These are phyloP conservation scores for Hymenoscyphus fructigenus DNA, from an alignment of 2,329 filamentous ascomycete species.

Conservation along the genomic window DNA sequence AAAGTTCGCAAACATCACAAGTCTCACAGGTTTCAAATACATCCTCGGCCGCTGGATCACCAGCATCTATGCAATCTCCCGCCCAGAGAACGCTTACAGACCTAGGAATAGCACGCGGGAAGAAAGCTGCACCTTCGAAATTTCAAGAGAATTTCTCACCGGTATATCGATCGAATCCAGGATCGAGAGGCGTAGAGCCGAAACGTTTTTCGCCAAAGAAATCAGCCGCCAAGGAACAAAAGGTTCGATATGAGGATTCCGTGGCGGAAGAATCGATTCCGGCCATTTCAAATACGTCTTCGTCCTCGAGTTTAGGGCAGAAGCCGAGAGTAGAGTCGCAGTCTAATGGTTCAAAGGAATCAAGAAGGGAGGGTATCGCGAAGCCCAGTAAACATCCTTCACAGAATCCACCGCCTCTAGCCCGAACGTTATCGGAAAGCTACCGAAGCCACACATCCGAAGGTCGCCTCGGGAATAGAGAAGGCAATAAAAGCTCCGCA, in stretches of 20 bases:
- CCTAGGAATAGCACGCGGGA: conserved; percentile 11
- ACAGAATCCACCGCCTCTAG: background rate
- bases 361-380: background rate
- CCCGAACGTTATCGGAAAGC: background rate
- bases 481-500: conserved; percentile 22
- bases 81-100: conserved; percentile 14
- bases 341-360: background rate
- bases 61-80: conserved; percentile 4
- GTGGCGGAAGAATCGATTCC: background rate
- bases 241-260: background rate
- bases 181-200: background rate
- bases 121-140: conserved; percentile 8
- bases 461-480: background rate
- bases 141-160: conserved; percentile 28
- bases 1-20: conserved; percentile 44
- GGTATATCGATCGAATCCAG: background rate
- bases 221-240: background rate
- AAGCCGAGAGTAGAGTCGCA: background rate
- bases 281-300: background rate
- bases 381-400: background rate
- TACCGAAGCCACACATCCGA: too few relatives aligned
- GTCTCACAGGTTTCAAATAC: conserved; percentile 23
- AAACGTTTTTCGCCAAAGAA: background rate
- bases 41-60: background rate
- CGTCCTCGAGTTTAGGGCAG: background rate